phyloP scores from a whole-genome alignment of 805 yeast genomes.

The Spencermartinsiella europaea region DNA sequence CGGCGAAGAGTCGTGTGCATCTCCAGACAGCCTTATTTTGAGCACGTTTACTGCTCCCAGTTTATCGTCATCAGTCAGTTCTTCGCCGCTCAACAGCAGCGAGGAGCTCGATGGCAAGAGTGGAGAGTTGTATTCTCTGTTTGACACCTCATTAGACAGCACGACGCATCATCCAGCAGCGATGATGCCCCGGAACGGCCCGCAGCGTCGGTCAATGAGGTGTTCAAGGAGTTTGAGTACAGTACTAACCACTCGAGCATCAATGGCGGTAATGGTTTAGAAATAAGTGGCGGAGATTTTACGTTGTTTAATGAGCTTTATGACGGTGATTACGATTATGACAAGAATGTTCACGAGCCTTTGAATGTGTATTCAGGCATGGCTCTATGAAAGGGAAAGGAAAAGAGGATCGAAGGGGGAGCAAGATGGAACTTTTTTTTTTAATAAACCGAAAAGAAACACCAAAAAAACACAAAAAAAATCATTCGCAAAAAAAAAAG shows the following conservation, averaged over 20 bases:
- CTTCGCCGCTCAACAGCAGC: constrained; percentile 16
- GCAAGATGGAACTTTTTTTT: too few species aligned
- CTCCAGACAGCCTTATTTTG: constrained; percentile 20
- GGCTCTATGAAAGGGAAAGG: constrained; percentile 8
- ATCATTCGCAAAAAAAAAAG: too few species aligned
- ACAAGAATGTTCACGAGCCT: constrained; percentile 5
- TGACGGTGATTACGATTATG: constrained; percentile 4
- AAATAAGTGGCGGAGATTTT: background rate
- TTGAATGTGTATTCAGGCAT: constrained; percentile 19
- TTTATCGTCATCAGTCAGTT: constrained; percentile 22
- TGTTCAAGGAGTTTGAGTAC: background rate
- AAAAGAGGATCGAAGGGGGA: too few species aligned
- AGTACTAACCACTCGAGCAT: background rate
- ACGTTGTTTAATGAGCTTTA: background rate
- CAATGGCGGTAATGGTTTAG: background rate
- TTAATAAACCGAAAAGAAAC: too few species aligned
- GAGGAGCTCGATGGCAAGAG: constrained; percentile 1
- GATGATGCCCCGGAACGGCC: constrained; percentile 23
- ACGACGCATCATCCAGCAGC: constrained; percentile 32
- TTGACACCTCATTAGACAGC: constrained; percentile 11
- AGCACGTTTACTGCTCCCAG: constrained; percentile 19
- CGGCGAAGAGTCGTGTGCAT: constrained; percentile 15
- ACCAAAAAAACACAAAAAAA: too few species aligned
- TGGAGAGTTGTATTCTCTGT: constrained; percentile 1
- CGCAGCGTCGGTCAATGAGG: constrained; percentile 23